Percentiles rank a stretch among this genome's conserved stretches.
phyloP scores from a whole-genome alignment of 345 rosid species.

The Dipteronia sinensis region DNA sequence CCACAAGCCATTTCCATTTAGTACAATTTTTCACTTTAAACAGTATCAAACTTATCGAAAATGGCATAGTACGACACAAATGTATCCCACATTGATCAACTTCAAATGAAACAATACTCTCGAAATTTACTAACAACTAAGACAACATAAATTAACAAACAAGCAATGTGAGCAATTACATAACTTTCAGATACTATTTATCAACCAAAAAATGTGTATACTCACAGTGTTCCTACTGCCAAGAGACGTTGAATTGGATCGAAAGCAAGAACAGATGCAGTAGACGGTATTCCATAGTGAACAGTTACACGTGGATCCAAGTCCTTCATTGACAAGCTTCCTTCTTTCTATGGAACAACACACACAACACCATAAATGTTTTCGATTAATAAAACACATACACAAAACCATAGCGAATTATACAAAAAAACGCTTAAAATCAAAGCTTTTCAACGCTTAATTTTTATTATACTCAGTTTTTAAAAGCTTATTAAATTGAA shows the following conservation, averaged over 20 bases:
- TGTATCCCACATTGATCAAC: not conserved
- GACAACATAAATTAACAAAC: not conserved
- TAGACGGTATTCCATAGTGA: constrained; percentile 82
- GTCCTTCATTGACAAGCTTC: constrained; percentile 39
- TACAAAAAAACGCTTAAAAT: not conserved
- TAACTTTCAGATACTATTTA: too few relatives aligned
- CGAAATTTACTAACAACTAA: not conserved
- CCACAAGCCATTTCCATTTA: too few relatives aligned
- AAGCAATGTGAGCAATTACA: not conserved
- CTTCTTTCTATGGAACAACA: constrained; percentile 23
- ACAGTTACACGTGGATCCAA: constrained; percentile 53
- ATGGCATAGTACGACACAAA: not conserved
- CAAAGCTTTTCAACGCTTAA: not conserved
- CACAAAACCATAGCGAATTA: not conserved
- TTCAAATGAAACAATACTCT: not conserved
- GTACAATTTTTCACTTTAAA: too few relatives aligned
- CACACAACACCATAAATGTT: constrained; percentile 11
- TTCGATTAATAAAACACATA: not conserved
- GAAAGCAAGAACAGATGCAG: constrained; percentile 79
- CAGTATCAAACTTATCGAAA: not conserved
- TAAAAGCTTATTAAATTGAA: too few relatives aligned
- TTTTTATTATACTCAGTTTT: too few relatives aligned
- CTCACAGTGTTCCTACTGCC: constrained; percentile 86
- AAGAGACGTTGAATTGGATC: constrained; percentile 76
- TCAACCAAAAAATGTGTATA: constrained; percentile 2